Conservation (phyloP, 768 basidiomycete genomes). For the Boletus vinaceobasis region DNA sequence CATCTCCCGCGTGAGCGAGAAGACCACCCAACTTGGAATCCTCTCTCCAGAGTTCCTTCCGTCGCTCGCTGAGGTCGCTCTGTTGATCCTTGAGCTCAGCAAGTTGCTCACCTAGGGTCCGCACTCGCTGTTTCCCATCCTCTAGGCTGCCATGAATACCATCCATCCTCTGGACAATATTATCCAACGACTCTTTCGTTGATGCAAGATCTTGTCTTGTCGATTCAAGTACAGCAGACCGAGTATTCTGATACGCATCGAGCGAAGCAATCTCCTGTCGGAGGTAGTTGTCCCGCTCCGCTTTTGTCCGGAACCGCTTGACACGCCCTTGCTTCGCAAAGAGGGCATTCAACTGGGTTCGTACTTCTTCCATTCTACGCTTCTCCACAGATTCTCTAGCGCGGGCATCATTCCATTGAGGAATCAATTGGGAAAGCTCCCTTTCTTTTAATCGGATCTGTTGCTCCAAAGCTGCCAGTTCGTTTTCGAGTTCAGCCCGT, state of each 20-base stretch:
- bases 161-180: constrained; percentile 58
- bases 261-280: constrained; percentile 74
- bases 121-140: constrained; percentile 56
- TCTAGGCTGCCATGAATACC: constrained; percentile 58
- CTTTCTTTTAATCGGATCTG: constrained; percentile 62
- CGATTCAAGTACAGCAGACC: constrained; percentile 52
- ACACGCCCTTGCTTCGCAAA: constrained; percentile 90
- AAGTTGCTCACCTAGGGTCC: constrained; percentile 60
- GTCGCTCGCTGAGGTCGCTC: constrained; percentile 65
- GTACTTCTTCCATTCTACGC: constrained; percentile 69
- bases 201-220: constrained; percentile 49
- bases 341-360: constrained; percentile 65
- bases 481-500: constrained; percentile 58
- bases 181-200: constrained; percentile 45
- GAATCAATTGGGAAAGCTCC: constrained; percentile 59
- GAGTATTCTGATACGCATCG: constrained; percentile 54
- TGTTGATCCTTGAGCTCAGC: constrained; percentile 62
- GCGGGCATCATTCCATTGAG: constrained; percentile 66
- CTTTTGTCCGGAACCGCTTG: constrained; percentile 77
- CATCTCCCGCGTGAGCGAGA: constrained; percentile 72
- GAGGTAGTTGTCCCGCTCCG: constrained; percentile 81
- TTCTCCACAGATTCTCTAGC: constrained; percentile 51
- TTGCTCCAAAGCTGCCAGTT: constrained; percentile 58
- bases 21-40: constrained; percentile 84
- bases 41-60: constrained; percentile 94